Conservation (phyloP, 2,329 filamentous ascomycete genomes). For the Alternaria panax region DNA sequence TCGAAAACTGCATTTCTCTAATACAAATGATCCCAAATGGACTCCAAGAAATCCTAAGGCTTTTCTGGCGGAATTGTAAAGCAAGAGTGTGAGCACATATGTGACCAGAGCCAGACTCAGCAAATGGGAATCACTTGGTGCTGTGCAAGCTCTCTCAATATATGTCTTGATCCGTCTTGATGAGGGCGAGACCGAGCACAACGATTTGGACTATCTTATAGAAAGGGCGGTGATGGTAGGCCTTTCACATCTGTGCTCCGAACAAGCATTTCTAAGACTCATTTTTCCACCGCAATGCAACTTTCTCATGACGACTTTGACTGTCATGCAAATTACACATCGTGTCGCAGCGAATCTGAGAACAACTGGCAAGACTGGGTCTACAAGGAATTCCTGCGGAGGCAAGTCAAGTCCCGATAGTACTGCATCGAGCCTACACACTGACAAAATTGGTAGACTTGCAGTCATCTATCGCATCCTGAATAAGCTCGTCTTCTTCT, state of each 20-base stretch:
- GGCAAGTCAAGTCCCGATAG: constrained; percentile 31
- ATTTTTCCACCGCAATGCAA: not conserved
- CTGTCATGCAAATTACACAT: not conserved
- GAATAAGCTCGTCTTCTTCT: constrained; percentile 55
- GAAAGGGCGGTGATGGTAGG: constrained; percentile 1
- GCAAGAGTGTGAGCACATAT: constrained; percentile 51
- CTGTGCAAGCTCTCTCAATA: constrained; percentile 55
- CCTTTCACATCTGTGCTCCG: too few relatives aligned
- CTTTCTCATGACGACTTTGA: constrained; percentile 1
- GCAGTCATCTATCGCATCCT: constrained; percentile 52
- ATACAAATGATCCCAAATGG: constrained; percentile 51
- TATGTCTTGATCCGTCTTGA: constrained; percentile 55
- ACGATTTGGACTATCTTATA: constrained; percentile 49
- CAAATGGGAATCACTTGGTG: constrained; percentile 52
- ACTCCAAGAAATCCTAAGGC: constrained; percentile 46
- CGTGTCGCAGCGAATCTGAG: not conserved
- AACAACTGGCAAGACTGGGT: constrained; percentile 48
- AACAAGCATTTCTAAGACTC: not conserved
- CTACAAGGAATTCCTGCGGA: constrained; percentile 51
- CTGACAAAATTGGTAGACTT: constrained; percentile 39
- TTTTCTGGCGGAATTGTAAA: constrained; percentile 57
- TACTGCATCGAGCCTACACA: not conserved
- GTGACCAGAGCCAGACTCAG: constrained; percentile 13
- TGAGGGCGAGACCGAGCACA: constrained; percentile 56
- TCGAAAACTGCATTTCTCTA: constrained; percentile 54